These are phyloP conservation scores for Cordia subcordata DNA, from an alignment of 257 asterid species.

Conservation along the genomic window DNA sequence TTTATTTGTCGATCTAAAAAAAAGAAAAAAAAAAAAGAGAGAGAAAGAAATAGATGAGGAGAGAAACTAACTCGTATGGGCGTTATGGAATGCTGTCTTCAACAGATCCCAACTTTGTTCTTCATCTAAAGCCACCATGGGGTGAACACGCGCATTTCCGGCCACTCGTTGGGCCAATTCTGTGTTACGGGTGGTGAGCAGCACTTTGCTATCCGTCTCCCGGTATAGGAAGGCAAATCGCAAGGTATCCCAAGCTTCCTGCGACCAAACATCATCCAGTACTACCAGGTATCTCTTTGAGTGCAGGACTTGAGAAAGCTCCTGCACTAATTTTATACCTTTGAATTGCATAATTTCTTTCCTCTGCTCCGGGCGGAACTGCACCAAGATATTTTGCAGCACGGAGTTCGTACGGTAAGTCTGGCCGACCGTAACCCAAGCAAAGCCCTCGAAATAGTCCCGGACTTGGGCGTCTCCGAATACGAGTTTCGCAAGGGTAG, in stretches of 20 bases:
- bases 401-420: too few relatives aligned
- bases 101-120: neutral
- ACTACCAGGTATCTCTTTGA: neutral
- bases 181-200: neutral
- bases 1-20: too few relatives aligned
- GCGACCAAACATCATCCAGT: neutral
- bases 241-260: neutral
- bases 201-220: neutral
- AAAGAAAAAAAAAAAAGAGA: too few relatives aligned
- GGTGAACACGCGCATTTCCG: neutral
- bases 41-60: too few relatives aligned
- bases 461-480: neutral
- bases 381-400: neutral
- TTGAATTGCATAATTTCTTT: neutral
- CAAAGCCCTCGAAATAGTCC: neutral
- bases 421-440: neutral
- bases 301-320: neutral
- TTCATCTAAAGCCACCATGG: neutral
- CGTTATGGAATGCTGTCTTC: neutral
- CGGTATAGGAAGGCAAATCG: too few relatives aligned
- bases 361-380: neutral
- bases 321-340: neutral
- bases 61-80: too few relatives aligned
- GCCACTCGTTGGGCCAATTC: neutral
- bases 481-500: neutral